phyloP scores from a whole-genome alignment of 2,329 filamentous ascomycete genomes.

The Harringtonia lauricola region DNA sequence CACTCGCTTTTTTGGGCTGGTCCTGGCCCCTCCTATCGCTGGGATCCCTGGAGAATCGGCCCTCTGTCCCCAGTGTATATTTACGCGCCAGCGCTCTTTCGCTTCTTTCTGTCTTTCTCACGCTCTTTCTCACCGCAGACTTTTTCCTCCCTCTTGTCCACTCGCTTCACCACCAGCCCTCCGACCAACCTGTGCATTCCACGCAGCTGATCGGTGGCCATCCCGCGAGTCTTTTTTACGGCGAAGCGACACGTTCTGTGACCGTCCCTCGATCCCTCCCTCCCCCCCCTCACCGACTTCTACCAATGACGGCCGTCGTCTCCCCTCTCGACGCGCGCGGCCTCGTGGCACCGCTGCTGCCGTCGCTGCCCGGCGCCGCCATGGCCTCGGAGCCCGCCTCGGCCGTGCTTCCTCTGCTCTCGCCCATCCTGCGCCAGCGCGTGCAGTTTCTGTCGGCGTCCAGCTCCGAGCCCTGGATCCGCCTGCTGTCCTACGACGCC shows the following conservation, averaged over 20 bases:
- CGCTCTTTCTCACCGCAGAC: too few relatives aligned
- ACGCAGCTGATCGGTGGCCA: too few relatives aligned
- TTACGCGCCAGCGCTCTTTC: too few relatives aligned
- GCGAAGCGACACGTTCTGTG: neutral
- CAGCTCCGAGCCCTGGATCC: conserved; percentile 58
- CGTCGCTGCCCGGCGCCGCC: conserved; percentile 47
- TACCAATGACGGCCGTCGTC: conserved; percentile 18
- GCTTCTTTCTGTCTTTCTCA: too few relatives aligned
- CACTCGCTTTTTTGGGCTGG: neutral
- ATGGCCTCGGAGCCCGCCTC: conserved; percentile 45
- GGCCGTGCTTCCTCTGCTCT: conserved; percentile 47
- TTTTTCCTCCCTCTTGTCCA: neutral
- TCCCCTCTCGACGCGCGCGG: conserved; percentile 32
- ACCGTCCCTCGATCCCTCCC: neutral
- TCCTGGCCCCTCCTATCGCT: neutral
- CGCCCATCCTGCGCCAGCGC: conserved; percentile 55
- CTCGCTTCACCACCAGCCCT: too few relatives aligned
- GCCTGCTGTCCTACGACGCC: conserved; percentile 58
- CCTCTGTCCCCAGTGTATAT: too few relatives aligned
- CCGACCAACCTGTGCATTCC: too few relatives aligned
- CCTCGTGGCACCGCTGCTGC: conserved; percentile 45
- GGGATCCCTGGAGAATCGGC: too few relatives aligned
- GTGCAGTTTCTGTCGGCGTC: conserved; percentile 53
- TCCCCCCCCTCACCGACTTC: neutral
- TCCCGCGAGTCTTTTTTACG: too few relatives aligned